Evolutionary conservation across 169 alveolate species (phyloP).

Genomic region (Eimeria praecox): DNA sequence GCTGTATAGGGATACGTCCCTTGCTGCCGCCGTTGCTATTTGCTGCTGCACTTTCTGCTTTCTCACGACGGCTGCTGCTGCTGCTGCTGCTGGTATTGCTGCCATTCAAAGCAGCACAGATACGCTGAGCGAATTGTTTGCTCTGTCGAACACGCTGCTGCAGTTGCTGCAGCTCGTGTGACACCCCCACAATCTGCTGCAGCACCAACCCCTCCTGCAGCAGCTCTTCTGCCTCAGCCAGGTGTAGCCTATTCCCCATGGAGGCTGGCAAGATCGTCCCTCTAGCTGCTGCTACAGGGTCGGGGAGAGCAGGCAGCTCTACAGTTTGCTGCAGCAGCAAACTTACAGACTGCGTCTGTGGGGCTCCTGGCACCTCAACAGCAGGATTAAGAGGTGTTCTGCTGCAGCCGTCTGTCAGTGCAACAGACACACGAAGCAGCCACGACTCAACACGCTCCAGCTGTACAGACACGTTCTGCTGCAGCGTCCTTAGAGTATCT

Average conservation of each 20-base stretch:
- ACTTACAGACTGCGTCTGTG: background rate
- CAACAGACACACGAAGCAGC: conserved; percentile 70
- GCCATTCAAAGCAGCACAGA: conserved; percentile 72
- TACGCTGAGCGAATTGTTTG: conserved; percentile 68
- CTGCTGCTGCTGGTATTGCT: conserved; percentile 61
- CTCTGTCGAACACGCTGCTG: conserved; percentile 77
- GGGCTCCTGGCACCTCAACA: conserved; percentile 44
- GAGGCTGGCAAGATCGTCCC: conserved; percentile 73
- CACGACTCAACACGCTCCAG: conserved; percentile 74
- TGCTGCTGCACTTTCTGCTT: conserved; percentile 19
- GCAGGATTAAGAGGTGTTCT: conserved; percentile 35
- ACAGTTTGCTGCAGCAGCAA: conserved; percentile 38
- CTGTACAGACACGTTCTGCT: conserved; percentile 76
- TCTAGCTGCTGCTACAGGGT: conserved; percentile 48
- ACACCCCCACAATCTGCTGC: conserved; percentile 76
- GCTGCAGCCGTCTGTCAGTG: conserved; percentile 73
- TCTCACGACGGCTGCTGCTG: conserved; percentile 77
- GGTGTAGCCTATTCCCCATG: conserved; percentile 75
- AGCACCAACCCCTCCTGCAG: conserved; percentile 81
- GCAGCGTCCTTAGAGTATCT: conserved; percentile 68
- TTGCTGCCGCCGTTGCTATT: conserved; percentile 54
- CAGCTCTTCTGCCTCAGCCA: conserved; percentile 79
- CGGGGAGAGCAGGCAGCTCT: conserved; percentile 47
- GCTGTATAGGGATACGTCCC: conserved; percentile 74
- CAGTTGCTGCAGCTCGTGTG: conserved; percentile 78